These are phyloP conservation scores for Pisolithus microcarpus DNA, from an alignment of 768 basidiomycete species.

Conservation along the genomic window DNA sequence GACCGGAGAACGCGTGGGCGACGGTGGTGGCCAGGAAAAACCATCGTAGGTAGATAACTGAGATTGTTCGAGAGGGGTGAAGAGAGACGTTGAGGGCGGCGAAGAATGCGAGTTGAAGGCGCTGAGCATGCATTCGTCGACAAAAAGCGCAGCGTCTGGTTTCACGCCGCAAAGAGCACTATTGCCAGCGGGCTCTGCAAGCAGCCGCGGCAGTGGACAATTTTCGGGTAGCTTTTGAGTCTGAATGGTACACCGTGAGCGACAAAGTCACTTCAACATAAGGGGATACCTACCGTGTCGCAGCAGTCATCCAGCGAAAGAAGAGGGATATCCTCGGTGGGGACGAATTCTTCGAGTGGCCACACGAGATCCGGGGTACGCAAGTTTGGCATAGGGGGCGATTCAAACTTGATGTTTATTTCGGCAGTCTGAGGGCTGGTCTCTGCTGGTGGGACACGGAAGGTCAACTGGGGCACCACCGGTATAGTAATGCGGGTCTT, in stretches of 20 bases:
- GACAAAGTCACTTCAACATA: background rate
- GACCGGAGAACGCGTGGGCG: slow-evolving; percentile 21
- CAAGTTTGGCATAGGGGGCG: background rate
- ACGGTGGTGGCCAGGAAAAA: background rate
- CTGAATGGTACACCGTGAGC: slow-evolving; percentile 11
- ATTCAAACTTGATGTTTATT: slow-evolving; percentile 2
- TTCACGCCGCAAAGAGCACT: slow-evolving; percentile 25
- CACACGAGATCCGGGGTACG: slow-evolving; percentile 17
- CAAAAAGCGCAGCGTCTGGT: slow-evolving; percentile 22
- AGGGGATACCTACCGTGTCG: slow-evolving; percentile 13
- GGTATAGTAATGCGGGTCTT: background rate
- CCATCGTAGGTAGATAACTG: slow-evolving; percentile 2
- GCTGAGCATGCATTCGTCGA: slow-evolving; percentile 20
- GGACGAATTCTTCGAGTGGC: slow-evolving; percentile 10
- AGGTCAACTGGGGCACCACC: background rate
- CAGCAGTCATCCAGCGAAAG: slow-evolving; percentile 23
- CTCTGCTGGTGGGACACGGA: background rate
- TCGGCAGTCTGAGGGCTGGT: background rate
- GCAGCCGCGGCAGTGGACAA: slow-evolving; percentile 14
- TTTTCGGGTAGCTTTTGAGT: background rate
- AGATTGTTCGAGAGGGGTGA: slow-evolving; percentile 10
- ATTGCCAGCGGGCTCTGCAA: slow-evolving; percentile 11
- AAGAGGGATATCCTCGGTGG: slow-evolving; percentile 30
- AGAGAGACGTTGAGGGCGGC: slow-evolving; percentile 2
- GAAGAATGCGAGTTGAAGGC: slow-evolving; percentile 7